A percentile compares a stretch with the other conserved stretches of the same genome.
Conservation (phyloP, 2,329 filamentous ascomycete genomes). For the Aspergillus spinulosporus region DNA sequence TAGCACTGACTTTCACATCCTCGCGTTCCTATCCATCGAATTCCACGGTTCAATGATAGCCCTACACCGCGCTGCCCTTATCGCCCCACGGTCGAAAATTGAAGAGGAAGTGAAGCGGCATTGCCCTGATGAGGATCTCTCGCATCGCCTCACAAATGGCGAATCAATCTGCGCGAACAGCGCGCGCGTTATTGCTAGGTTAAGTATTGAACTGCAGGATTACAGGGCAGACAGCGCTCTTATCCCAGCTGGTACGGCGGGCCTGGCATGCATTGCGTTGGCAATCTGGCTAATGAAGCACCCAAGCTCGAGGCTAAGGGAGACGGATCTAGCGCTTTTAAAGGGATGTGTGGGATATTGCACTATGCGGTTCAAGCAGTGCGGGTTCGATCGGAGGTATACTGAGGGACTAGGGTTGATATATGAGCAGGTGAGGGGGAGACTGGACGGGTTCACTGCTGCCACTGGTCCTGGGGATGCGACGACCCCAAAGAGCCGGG, state of each 20-base stretch:
- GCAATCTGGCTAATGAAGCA: constrained; percentile 20
- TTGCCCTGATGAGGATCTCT: constrained; percentile 16
- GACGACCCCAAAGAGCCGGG: no score
- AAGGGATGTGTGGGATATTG: constrained; percentile 17
- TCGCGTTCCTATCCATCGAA: constrained; percentile 17
- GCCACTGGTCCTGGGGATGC: no score
- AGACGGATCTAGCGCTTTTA: constrained; percentile 17
- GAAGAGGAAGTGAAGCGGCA: constrained; percentile 13
- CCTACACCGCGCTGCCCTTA: constrained; percentile 18
- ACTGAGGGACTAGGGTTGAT: constrained; percentile 13
- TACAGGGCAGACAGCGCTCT: constrained; percentile 8
- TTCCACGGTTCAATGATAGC: constrained; percentile 19
- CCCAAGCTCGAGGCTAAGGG: constrained; percentile 7
- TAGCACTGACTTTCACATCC: constrained; percentile 11
- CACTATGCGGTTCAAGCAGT: constrained; percentile 7
- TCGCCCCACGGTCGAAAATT: constrained; percentile 15
- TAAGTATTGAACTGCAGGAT: constrained; percentile 18
- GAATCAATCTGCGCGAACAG: constrained; percentile 19
- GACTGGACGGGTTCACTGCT: neutral
- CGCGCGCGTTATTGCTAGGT: constrained; percentile 18
- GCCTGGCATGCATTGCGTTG: constrained; percentile 17
- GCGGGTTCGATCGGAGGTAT: constrained; percentile 11
- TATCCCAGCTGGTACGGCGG: constrained; percentile 3
- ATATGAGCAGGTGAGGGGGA: constrained; percentile 13
- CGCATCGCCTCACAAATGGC: constrained; percentile 13